Base-by-base conservation (phyloP, 2,329 filamentous ascomycete genomes). In the Talaromyces sp. region DNA sequence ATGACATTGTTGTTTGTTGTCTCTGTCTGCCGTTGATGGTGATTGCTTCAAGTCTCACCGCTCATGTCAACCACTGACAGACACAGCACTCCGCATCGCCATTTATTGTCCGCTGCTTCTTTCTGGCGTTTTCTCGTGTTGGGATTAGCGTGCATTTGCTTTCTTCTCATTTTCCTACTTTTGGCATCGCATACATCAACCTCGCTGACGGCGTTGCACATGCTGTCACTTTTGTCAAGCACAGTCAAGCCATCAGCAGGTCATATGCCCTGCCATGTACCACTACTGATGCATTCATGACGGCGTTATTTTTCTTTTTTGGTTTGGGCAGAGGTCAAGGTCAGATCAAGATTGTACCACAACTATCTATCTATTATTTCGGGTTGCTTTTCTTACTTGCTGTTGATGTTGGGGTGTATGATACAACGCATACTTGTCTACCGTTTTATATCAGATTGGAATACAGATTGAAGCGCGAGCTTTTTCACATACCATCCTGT, bases 91-190 rank as follows among this genome's bases (percentile, higher is more conserved):
- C 36, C 25, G 53, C 27, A 47, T 38, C 17, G 43, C 25, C 40
- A 31, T 51, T 27, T 58, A 19, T 17, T 43, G 17, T 25, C 25
- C 49, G 15, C 34, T 56, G 45, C 49, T 43, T 49, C 13, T 63
- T 53, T 56, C 31, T 58, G 61, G 49, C 40, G 60, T 54, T 54
- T 43, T 29, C 22, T 43, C n/a, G 25, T 38, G 47, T 54, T 29
- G 45, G 22, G 34, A 54, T 51, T 62, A 62, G 60, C 60, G 60
- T 54, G 60, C 60, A 62, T 56, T 40, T 43, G 45, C n/a, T 36
- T 54, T 62, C 49, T 40, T 3, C 29, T 61, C 15, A 1, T 40
- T 54, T 62, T 38, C 13, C 47, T 40, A 15, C 43, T 61, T 61
- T 61, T 22, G 53, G 53, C 53, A 25, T 56, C 53, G 53, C 53